These are phyloP conservation scores for Neofusicoccum parvum DNA, from an alignment of 2,329 filamentous ascomycete species.

Conservation along the genomic window DNA sequence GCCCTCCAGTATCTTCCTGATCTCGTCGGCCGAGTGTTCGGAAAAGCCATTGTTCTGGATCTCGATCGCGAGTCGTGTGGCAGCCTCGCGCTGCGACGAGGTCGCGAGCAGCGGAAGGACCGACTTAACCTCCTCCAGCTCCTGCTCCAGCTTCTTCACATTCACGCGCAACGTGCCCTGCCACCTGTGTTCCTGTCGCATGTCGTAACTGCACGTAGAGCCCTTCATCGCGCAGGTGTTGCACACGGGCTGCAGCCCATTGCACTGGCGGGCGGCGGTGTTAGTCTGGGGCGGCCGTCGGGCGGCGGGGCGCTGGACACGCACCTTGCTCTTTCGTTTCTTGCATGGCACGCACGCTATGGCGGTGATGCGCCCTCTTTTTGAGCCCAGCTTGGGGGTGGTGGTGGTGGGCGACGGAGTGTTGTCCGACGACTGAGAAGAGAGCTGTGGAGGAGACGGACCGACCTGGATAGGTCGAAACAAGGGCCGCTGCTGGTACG, in stretches of 20 bases:
- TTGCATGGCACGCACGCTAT: slow-evolving; percentile 44
- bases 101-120: slow-evolving; percentile 38
- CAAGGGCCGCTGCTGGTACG: slow-evolving; percentile 21
- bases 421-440: slow-evolving; percentile 20
- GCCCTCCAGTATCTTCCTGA: slow-evolving; percentile 39
- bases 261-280: slow-evolving; percentile 30
- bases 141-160: slow-evolving; percentile 39
- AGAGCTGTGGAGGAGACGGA: slow-evolving; percentile 20
- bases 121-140: slow-evolving; percentile 43
- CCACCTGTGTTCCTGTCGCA: slow-evolving; percentile 42
- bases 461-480: slow-evolving; percentile 23
- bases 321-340: slow-evolving; percentile 43
- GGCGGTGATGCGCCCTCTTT: slow-evolving; percentile 34
- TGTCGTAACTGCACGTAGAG: slow-evolving; percentile 40
- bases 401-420: slow-evolving; percentile 21
- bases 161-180: slow-evolving; percentile 41
- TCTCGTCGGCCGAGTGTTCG: slow-evolving; percentile 40
- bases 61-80: slow-evolving; percentile 39
- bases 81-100: slow-evolving; percentile 37
- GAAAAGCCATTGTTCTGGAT: slow-evolving; percentile 41
- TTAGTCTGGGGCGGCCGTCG: slow-evolving; percentile 21
- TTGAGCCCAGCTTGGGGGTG: slow-evolving; percentile 19
- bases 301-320: slow-evolving; percentile 1
- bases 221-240: slow-evolving; percentile 43
- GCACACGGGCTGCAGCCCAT: slow-evolving; percentile 41